A percentile compares a stretch with the other conserved stretches of the same genome.
Evolutionary conservation across 2,329 filamentous ascomycete species (phyloP).

Genomic region (Verticillium zaregamsianum): DNA sequence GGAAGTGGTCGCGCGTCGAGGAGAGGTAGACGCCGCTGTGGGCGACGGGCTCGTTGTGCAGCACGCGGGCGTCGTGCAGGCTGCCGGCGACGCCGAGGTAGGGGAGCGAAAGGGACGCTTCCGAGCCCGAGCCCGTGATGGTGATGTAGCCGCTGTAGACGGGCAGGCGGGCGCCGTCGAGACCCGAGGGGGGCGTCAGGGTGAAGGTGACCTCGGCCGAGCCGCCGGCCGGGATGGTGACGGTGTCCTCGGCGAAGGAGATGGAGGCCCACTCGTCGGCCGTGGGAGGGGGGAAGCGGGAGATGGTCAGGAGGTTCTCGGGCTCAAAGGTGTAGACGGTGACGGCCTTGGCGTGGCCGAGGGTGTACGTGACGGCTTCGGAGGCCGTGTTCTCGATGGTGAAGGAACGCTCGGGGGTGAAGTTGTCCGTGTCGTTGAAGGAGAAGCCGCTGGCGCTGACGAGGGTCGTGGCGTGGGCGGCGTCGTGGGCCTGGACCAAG

Average conservation of each 20-base stretch:
- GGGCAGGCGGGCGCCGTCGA: conserved; percentile 26
- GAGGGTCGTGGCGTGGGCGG: conserved; percentile 30
- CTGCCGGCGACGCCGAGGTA: conserved; percentile 32
- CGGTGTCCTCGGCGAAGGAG: conserved; percentile 10
- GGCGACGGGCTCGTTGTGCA: conserved; percentile 7
- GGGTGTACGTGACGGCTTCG: conserved; percentile 29
- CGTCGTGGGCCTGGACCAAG: conserved; percentile 35
- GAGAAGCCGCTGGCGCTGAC: conserved; percentile 32
- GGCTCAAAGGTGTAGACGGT: conserved; percentile 32
- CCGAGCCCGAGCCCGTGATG: conserved; percentile 29
- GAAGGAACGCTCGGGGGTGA: conserved; percentile 27
- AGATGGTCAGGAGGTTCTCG: conserved; percentile 1
- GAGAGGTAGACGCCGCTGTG: conserved; percentile 11
- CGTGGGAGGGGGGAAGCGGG: conserved; percentile 13
- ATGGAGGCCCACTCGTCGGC: conserved; percentile 8
- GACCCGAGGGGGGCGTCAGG: conserved; percentile 19
- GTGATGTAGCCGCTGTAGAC: conserved; percentile 40
- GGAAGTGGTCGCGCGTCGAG: conserved; percentile 8
- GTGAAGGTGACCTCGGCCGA: conserved; percentile 21
- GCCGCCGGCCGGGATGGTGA: conserved; percentile 22
- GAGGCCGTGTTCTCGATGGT: conserved; percentile 34
- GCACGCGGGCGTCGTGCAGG: conserved; percentile 15
- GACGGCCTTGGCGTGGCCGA: conserved; percentile 28
- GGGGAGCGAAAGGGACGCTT: conserved; percentile 25
- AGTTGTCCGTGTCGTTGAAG: conserved; percentile 41